Evolutionary conservation across 1,284 basidiomycete genomes (phyloP).

Genomic region (Porodaedalea pini): DNA sequence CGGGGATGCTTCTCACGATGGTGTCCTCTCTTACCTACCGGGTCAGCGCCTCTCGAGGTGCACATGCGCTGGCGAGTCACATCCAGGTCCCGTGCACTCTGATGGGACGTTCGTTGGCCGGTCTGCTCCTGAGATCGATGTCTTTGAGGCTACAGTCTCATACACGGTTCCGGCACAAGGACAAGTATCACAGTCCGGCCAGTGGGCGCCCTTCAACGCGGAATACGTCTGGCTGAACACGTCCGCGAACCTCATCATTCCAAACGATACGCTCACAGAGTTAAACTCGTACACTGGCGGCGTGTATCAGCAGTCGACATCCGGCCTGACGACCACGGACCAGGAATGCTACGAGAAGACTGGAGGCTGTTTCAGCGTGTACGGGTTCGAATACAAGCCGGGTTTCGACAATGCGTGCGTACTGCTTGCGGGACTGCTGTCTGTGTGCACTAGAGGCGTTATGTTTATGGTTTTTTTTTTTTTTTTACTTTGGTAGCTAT

Average conservation of each 20-base stretch:
- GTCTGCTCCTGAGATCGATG: constrained; percentile 82
- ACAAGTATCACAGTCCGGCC: constrained; percentile 27
- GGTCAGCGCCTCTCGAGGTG: constrained; percentile 77
- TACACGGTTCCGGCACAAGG: constrained; percentile 20
- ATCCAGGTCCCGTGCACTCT: constrained; percentile 70
- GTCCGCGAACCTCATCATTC: constrained; percentile 34
- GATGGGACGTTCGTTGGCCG: constrained; percentile 66
- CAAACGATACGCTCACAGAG: constrained; percentile 31
- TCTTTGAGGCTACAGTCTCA: constrained; percentile 67
- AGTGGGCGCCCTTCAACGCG: constrained; percentile 26
- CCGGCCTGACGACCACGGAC: constrained; percentile 26
- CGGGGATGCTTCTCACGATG: constrained; percentile 35
- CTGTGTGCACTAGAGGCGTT: no score
- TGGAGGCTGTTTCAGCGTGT: constrained; percentile 42
- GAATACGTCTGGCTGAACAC: constrained; percentile 32
- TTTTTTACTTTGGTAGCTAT: constrained; percentile 38
- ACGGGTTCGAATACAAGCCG: constrained; percentile 54
- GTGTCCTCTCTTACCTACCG: constrained; percentile 60
- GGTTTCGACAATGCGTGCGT: constrained; percentile 51
- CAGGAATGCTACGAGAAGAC: constrained; percentile 35
- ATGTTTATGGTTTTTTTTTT: no score
- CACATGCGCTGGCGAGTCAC: constrained; percentile 74
- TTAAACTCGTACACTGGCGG: constrained; percentile 38
- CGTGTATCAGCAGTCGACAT: constrained; percentile 34
- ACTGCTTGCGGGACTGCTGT: not conserved